A percentile compares a stretch with the other conserved stretches of the same genome.
Evolutionary conservation across 106 monocot species (phyloP).

Genomic region (Allium cepa): DNA sequence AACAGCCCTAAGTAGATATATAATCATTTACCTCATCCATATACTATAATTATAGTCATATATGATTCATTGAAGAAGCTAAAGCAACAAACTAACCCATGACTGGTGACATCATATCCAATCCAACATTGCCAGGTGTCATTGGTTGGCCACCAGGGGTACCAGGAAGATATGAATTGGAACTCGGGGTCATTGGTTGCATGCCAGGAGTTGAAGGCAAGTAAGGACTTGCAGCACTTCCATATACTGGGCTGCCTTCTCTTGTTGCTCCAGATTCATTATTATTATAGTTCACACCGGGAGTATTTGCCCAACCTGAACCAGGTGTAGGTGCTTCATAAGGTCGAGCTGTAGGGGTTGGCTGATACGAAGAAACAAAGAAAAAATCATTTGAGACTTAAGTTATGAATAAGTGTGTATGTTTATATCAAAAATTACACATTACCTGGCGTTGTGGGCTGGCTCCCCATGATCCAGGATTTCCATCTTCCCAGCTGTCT

Average conservation of each 20-base stretch:
- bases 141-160: constrained; percentile 98
- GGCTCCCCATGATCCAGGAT: constrained; percentile 84
- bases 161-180: constrained; percentile 84
- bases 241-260: constrained; percentile 62
- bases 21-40: not conserved
- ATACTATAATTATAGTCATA: not conserved
- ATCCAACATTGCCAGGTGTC: constrained; percentile 93
- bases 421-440: not conserved
- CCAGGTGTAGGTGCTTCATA: constrained; percentile 98
- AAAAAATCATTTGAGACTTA: not conserved
- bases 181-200: constrained; percentile 93
- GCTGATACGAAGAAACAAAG: constrained; percentile 28
- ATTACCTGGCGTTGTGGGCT: constrained; percentile 91
- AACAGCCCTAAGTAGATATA: not conserved
- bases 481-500: constrained; percentile 95
- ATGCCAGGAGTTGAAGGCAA: constrained; percentile 91
- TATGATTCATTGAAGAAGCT: not conserved
- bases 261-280: constrained; percentile 76
- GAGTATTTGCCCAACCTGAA: constrained; percentile 94
- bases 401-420: not conserved
- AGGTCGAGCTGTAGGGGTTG: constrained; percentile 73
- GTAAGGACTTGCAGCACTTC: constrained; percentile 90
- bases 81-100: constrained; percentile 40
- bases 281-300: constrained; percentile 56
- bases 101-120: constrained; percentile 92